Percentiles rank a stretch among this genome's conserved stretches.
These are phyloP conservation scores for Rhizopus sp. DNA, from an alignment of 371 early-diverging fungal genomes.

Conservation along the genomic window DNA sequence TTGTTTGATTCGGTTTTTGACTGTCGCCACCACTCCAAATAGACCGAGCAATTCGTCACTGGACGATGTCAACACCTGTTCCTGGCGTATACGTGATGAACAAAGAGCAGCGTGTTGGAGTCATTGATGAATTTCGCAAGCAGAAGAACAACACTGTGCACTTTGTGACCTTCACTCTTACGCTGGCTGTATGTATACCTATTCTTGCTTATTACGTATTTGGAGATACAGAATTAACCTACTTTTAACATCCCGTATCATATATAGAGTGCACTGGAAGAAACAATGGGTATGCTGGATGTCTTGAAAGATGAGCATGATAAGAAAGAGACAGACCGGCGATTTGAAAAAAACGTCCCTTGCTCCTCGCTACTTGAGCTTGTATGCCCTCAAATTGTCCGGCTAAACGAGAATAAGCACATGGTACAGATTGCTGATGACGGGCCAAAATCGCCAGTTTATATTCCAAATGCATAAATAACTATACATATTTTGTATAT, in stretches of 20 bases:
- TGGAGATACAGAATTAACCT: slow-evolving; percentile 8
- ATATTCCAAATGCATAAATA: slow-evolving; percentile 4
- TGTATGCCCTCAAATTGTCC: slow-evolving; percentile 2
- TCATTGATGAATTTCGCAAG: slow-evolving; percentile 12
- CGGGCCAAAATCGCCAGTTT: slow-evolving; percentile 6
- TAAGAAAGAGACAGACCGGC: slow-evolving; percentile 1
- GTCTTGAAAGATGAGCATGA: slow-evolving; percentile 6
- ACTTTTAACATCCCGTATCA: slow-evolving; percentile 13
- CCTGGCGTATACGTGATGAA: slow-evolving; percentile 5
- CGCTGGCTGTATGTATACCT: slow-evolving; percentile 14
- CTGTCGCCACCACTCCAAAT: slow-evolving; percentile 7
- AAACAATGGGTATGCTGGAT: slow-evolving; percentile 6
- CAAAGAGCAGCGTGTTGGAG: slow-evolving; percentile 9
- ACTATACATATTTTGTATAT: slow-evolving; percentile 1
- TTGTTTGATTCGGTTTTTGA: slow-evolving; percentile 7
- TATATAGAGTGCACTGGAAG: slow-evolving; percentile 8
- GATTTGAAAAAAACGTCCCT: slow-evolving; percentile 7
- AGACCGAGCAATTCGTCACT: slow-evolving; percentile 4
- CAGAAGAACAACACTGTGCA: slow-evolving; percentile 7
- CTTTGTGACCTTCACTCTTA: slow-evolving; percentile 14
- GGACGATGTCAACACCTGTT: slow-evolving; percentile 12
- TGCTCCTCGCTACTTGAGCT: slow-evolving; percentile 9
- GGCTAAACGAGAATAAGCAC: slow-evolving; percentile 1
- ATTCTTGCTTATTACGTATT: slow-evolving; percentile 13
- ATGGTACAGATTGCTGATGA: slow-evolving; percentile 7